These are phyloP conservation scores for Sabuloglossum arenarium DNA, from an alignment of 495 filamentous ascomycete species.

Conservation along the genomic window DNA sequence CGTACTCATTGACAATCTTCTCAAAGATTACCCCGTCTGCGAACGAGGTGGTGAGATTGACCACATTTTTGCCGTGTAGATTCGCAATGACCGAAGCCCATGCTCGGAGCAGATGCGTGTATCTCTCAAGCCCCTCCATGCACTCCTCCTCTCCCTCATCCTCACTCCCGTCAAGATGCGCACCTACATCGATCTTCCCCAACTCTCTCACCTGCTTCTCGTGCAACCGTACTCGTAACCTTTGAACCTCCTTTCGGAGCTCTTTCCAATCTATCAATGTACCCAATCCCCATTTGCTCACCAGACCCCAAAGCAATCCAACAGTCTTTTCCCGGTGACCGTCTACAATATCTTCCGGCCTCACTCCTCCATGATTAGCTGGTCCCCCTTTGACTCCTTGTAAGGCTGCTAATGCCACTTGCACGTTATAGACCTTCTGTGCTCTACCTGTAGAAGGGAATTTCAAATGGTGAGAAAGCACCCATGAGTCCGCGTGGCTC, in stretches of 20 bases:
- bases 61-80: conserved; percentile 24
- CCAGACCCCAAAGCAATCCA: conserved; percentile 37
- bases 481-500: conserved; percentile 13
- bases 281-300: conserved; percentile 33
- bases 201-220: conserved; percentile 12
- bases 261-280: conserved; percentile 33
- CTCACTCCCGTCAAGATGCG: conserved; percentile 9
- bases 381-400: conserved; percentile 18
- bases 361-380: conserved; percentile 19
- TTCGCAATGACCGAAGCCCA: conserved; percentile 33
- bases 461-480: conserved; percentile 37
- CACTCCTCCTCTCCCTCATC: conserved; percentile 7
- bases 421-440: conserved; percentile 40
- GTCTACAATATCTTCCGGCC: conserved; percentile 41
- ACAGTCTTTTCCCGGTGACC: conserved; percentile 49
- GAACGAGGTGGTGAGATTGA: conserved; percentile 40
- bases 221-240: conserved; percentile 16
- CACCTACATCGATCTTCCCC: conserved; percentile 8
- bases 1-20: conserved; percentile 38
- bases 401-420: conserved; percentile 34
- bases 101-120: conserved; percentile 24
- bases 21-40: conserved; percentile 33
- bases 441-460: conserved; percentile 33
- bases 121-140: conserved; percentile 14
- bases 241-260: conserved; percentile 27